Evolutionary conservation across 2,329 filamentous ascomycete species (phyloP).

Genomic region (Trichoderma guizhouense): DNA sequence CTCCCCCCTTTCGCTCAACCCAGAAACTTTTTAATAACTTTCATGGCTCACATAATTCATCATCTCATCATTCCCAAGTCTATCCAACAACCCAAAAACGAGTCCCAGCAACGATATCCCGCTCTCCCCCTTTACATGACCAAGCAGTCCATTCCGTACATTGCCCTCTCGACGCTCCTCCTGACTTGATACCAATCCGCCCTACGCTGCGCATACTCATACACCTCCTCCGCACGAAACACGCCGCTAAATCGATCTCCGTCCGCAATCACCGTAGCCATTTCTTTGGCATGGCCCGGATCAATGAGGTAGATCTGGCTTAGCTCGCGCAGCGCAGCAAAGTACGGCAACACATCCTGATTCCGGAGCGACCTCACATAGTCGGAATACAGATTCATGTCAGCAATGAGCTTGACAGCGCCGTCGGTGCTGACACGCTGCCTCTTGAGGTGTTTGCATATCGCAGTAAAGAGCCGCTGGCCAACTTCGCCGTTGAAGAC

Average conservation of each 20-base stretch:
- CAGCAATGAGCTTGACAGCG: slow-evolving; percentile 87
- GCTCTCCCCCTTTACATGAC: slow-evolving; percentile 61
- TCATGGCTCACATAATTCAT: slow-evolving; percentile 11
- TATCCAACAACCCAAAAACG: neutral
- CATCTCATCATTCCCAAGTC: neutral
- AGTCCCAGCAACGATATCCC: neutral
- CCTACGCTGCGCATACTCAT: slow-evolving; percentile 90
- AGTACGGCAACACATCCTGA: slow-evolving; percentile 81
- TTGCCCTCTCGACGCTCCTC: slow-evolving; percentile 85
- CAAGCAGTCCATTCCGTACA: slow-evolving; percentile 90
- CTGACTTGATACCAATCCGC: slow-evolving; percentile 95
- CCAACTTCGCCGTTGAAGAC: slow-evolving; percentile 99
- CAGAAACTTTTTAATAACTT: neutral
- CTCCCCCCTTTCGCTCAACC: neutral
- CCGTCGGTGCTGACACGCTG: slow-evolving; percentile 89
- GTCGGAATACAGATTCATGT: slow-evolving; percentile 90
- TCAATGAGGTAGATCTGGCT: slow-evolving; percentile 95
- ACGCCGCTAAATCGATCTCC: slow-evolving; percentile 85
- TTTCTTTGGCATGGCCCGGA: slow-evolving; percentile 78
- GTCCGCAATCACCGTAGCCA: slow-evolving; percentile 93
- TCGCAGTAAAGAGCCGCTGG: slow-evolving; percentile 80
- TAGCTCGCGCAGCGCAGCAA: slow-evolving; percentile 84
- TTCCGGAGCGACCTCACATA: slow-evolving; percentile 82
- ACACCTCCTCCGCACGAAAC: slow-evolving; percentile 93
- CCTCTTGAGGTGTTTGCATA: slow-evolving; percentile 97